phyloP scores from a whole-genome alignment of 331 rosid species.

The Malus hybrid region DNA sequence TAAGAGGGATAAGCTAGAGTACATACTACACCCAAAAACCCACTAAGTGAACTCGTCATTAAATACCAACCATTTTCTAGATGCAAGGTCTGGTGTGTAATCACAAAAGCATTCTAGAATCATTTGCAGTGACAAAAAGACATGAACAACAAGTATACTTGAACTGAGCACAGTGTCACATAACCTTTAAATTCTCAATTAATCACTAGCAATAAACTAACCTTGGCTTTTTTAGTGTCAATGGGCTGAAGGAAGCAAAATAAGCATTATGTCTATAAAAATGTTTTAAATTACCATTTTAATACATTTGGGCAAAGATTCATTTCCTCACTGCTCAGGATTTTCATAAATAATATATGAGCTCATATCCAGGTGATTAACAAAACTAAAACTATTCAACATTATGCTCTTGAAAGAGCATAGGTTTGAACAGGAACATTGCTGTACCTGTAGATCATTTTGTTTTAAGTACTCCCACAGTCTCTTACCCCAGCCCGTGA shows the following conservation, averaged over 20 bases:
- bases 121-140: neutral
- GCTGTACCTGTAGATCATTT: conserved; percentile 65
- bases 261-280: neutral
- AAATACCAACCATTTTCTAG: neutral
- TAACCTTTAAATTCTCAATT: neutral
- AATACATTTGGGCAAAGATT: neutral
- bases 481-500: conserved; percentile 42
- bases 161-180: neutral
- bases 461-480: conserved; percentile 57
- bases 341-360: neutral
- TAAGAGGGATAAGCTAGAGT: neutral
- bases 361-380: neutral
- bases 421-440: neutral
- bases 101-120: neutral
- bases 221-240: neutral
- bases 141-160: neutral
- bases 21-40: neutral
- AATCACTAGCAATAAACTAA: neutral
- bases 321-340: neutral
- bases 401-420: neutral
- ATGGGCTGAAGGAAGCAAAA: neutral
- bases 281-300: neutral
- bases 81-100: neutral
- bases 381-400: neutral
- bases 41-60: neutral